Evolutionary conservation across 116 monocot genomes (phyloP).

Genomic region (Phalaenopsis hybrid): DNA sequence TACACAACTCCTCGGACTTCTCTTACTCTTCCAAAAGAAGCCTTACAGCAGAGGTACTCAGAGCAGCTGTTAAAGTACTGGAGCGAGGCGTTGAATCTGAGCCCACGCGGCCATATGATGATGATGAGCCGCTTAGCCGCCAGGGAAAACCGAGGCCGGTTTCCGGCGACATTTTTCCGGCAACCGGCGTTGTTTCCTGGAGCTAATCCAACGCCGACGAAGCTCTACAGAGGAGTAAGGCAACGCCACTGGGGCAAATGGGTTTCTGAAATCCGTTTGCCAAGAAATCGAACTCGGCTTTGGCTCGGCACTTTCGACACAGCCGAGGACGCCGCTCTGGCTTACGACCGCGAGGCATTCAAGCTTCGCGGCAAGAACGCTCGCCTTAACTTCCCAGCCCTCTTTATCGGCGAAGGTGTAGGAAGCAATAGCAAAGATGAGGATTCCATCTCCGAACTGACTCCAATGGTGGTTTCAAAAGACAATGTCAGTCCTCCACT

Average conservation of each 20-base stretch:
- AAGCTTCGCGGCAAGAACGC: slow-evolving; percentile 78
- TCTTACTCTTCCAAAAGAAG: not conserved
- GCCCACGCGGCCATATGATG: slow-evolving; percentile 46
- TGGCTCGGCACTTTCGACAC: slow-evolving; percentile 96
- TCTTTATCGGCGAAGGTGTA: slow-evolving; percentile 33
- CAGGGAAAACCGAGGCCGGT: not conserved
- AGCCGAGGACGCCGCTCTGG: slow-evolving; percentile 79
- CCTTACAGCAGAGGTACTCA: slow-evolving; percentile 21
- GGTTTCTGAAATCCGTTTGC: slow-evolving; percentile 87
- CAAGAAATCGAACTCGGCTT: slow-evolving; percentile 67
- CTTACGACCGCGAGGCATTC: slow-evolving; percentile 84
- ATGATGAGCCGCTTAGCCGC: slow-evolving; percentile 29
- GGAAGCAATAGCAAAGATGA: not conserved
- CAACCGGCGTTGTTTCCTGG: slow-evolving; percentile 4
- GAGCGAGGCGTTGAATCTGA: slow-evolving; percentile 66
- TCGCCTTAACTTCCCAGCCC: slow-evolving; percentile 77
- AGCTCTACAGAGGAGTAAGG: slow-evolving; percentile 82
- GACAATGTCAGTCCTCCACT: not conserved
- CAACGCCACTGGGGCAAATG: slow-evolving; percentile 96
- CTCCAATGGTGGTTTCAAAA: not conserved
- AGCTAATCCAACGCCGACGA: slow-evolving; percentile 22
- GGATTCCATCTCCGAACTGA: no score
- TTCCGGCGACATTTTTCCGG: slow-evolving; percentile 17
- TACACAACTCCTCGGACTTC: not conserved
- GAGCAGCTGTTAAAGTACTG: slow-evolving; percentile 42